Percentiles rank a stretch among this genome's conserved stretches.
phyloP scores from a whole-genome alignment of 441 rosid genomes.

The Mallotus japonicus region DNA sequence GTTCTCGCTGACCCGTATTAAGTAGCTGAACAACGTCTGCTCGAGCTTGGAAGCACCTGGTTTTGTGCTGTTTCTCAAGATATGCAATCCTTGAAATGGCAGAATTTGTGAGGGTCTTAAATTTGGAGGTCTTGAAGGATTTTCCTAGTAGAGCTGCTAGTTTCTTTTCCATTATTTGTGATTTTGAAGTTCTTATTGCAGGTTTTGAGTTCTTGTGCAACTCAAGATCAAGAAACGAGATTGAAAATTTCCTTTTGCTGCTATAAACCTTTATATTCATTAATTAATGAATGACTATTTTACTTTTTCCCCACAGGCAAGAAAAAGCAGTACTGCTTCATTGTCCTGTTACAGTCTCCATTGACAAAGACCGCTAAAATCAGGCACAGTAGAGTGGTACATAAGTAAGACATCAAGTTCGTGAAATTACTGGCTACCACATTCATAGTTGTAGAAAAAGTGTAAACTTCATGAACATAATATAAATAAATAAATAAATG shows the following conservation, averaged over 20 bases:
- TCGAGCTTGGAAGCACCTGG: conserved; percentile 36
- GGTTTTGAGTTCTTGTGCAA: too few species aligned
- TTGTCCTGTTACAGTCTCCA: background rate
- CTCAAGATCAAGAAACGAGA: background rate
- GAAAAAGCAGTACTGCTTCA: background rate
- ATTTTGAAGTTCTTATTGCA: background rate
- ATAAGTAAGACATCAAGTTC: background rate
- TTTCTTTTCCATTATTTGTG: background rate
- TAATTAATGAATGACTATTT: background rate
- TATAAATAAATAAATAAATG: too few species aligned
- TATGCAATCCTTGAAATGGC: conserved; percentile 45
- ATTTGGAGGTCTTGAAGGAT: conserved; percentile 42
- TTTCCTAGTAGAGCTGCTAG: conserved; percentile 29
- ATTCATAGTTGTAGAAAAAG: background rate
- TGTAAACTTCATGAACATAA: too few species aligned
- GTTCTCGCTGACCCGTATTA: conserved; percentile 47
- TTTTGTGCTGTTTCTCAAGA: conserved; percentile 43
- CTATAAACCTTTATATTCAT: too few species aligned
- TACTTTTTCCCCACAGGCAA: background rate
- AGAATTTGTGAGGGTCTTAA: conserved; percentile 36
- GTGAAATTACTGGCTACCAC: background rate
- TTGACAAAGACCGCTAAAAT: background rate
- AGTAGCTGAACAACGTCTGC: conserved; percentile 51
- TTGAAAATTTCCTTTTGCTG: background rate
- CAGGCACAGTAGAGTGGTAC: background rate